Evolutionary conservation across 768 basidiomycete genomes (phyloP).

Genomic region (Leccinum uliginosum): DNA sequence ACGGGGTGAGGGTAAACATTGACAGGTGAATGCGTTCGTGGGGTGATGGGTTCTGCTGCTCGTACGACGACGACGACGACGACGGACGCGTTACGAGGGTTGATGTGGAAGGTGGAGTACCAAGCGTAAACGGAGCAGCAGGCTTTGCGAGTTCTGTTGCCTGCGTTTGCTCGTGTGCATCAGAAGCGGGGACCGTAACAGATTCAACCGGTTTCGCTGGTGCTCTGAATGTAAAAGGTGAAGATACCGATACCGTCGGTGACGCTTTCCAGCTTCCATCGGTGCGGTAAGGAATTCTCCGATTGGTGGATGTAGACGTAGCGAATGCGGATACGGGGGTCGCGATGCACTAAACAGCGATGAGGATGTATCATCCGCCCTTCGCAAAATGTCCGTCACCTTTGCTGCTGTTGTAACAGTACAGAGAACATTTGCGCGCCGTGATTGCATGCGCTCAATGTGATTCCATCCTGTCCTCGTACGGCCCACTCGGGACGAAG

Average conservation of each 20-base stretch:
- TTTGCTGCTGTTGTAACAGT: no score
- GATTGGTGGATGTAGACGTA: slow-evolving; percentile 8
- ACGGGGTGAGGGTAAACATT: no score
- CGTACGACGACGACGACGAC: no score
- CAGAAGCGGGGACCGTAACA: slow-evolving; percentile 1
- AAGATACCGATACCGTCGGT: slow-evolving; percentile 1
- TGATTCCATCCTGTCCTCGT: slow-evolving; percentile 42
- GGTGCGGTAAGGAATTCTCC: slow-evolving; percentile 6
- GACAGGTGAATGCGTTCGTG: no score
- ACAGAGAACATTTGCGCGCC: slow-evolving; percentile 57
- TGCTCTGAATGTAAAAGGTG: slow-evolving; percentile 30
- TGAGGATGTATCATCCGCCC: slow-evolving; percentile 5
- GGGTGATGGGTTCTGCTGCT: no score
- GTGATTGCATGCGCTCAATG: slow-evolving; percentile 49
- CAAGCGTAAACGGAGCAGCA: slow-evolving; percentile 20
- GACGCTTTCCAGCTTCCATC: slow-evolving; percentile 15
- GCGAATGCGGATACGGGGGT: slow-evolving; percentile 5
- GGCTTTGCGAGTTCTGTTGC: slow-evolving; percentile 6
- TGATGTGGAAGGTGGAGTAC: slow-evolving; percentile 10
- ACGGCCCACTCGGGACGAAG: no score
- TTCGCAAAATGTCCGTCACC: neutral
- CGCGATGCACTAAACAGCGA: slow-evolving; percentile 12
- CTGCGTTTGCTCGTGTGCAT: slow-evolving; percentile 8
- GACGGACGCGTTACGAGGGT: no score
- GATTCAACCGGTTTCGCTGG: slow-evolving; percentile 23